These are phyloP conservation scores for Corylus avellana DNA, from an alignment of 306 rosid genomes.

Conservation along the genomic window DNA sequence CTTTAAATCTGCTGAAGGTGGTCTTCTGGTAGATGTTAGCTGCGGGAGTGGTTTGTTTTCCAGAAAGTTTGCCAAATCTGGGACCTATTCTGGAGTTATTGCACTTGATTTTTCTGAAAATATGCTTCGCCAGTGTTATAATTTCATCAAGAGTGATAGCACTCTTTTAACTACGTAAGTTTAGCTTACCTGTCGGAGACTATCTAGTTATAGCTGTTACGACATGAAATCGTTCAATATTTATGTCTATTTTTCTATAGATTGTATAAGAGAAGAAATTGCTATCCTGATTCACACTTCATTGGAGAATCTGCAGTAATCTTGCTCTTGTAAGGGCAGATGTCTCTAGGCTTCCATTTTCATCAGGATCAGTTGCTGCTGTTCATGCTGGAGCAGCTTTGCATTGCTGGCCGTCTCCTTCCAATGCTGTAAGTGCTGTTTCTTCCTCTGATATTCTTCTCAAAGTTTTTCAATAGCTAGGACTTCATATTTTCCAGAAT, in stretches of 20 bases:
- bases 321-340: slow-evolving; percentile 98
- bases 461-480: slow-evolving; percentile 4
- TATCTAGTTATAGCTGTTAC: slow-evolving; percentile 8
- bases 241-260: not conserved
- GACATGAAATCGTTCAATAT: slow-evolving; percentile 7
- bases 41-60: slow-evolving; percentile 95
- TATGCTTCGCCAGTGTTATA: slow-evolving; percentile 86
- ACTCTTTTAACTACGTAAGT: slow-evolving; percentile 53
- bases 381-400: slow-evolving; percentile 97
- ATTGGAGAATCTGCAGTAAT: slow-evolving; percentile 60
- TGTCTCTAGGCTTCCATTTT: slow-evolving; percentile 88
- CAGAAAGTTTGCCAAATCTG: slow-evolving; percentile 77
- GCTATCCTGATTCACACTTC: slow-evolving; percentile 26
- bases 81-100: slow-evolving; percentile 64
- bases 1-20: slow-evolving; percentile 74
- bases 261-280: not conserved
- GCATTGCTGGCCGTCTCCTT: slow-evolving; percentile 98
- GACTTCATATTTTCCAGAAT: not conserved
- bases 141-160: slow-evolving; percentile 75
- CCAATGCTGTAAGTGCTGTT: slow-evolving; percentile 75
- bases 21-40: slow-evolving; percentile 82
- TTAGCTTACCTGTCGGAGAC: slow-evolving; percentile 14
- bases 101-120: slow-evolving; percentile 94
- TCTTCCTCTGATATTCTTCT: slow-evolving; percentile 20
- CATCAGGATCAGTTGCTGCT: slow-evolving; percentile 83